Conservation (phyloP, 441 rosid species). For the Pelargonium myrrhifolium region DNA sequence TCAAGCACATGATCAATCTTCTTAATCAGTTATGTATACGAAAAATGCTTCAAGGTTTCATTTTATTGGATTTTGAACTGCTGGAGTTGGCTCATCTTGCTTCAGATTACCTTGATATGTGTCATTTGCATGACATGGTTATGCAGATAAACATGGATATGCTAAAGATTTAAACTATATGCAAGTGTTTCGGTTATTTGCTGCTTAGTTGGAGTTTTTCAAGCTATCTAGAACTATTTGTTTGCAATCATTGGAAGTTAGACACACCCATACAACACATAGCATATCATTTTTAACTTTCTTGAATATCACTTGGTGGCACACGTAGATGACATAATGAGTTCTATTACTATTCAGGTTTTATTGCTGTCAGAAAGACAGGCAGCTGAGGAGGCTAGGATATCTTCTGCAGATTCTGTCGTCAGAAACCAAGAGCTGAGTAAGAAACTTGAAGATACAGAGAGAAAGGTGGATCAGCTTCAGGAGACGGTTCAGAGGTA, state of each 20-base stretch:
- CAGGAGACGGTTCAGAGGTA: conserved; percentile 98
- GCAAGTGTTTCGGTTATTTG: not conserved
- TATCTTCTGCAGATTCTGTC: conserved; percentile 53
- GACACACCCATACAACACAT: not conserved
- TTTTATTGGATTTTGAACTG: not conserved
- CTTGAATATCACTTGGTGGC: not conserved
- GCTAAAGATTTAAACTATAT: not conserved
- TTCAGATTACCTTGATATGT: not conserved
- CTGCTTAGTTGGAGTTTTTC: not conserved
- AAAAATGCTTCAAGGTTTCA: not conserved
- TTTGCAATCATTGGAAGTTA: not conserved
- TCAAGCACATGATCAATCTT: too few relatives aligned
- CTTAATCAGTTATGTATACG: too few relatives aligned
- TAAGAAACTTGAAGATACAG: conserved; percentile 74
- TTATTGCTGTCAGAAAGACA: conserved; percentile 58
- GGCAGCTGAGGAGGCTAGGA: conserved; percentile 58
- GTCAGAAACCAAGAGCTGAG: conserved; percentile 62
- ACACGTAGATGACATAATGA: conserved; percentile 17
- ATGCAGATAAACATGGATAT: not conserved
- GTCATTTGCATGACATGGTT: not conserved
- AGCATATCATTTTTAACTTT: not conserved
- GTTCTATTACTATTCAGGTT: conserved; percentile 42
- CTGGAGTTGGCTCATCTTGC: not conserved
- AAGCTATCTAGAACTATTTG: not conserved
- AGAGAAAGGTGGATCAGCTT: conserved; percentile 73